Conservation (phyloP, 345 rosid genomes). For the Raphanus raphanistrum region DNA sequence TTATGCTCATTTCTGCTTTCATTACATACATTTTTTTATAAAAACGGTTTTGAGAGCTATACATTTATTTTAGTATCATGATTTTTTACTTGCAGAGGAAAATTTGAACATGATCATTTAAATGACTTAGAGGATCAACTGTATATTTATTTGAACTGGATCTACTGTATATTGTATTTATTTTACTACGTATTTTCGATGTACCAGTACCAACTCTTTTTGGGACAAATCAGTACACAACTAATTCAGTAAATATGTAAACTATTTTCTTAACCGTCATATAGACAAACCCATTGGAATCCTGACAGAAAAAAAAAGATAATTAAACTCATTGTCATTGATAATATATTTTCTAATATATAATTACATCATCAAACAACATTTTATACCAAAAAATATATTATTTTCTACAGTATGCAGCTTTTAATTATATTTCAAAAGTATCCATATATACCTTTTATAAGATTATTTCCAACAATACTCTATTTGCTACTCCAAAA, state of each 20-base stretch:
- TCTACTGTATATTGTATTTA: neutral
- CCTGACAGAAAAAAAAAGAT: neutral
- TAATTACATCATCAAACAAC: neutral
- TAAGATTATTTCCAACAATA: neutral
- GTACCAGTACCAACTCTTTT: neutral
- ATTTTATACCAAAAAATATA: neutral
- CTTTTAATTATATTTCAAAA: neutral
- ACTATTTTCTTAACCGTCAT: neutral
- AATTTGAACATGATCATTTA: neutral
- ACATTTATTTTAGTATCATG: neutral
- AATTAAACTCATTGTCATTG: neutral
- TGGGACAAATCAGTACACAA: too few species aligned
- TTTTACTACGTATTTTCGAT: neutral
- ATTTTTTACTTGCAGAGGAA: neutral
- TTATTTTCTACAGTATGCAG: neutral
- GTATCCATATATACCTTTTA: neutral
- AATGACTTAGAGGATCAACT: neutral
- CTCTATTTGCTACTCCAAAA: too few species aligned
- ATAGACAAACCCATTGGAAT: neutral
- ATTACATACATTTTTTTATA: neutral
- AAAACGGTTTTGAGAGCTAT: neutral
- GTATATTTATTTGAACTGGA: neutral
- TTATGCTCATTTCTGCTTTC: neutral
- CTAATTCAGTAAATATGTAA: neutral
- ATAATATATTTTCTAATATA: neutral